Base-by-base conservation (phyloP, 2,329 filamentous ascomycete genomes). In the Onygenales sp. region DNA sequence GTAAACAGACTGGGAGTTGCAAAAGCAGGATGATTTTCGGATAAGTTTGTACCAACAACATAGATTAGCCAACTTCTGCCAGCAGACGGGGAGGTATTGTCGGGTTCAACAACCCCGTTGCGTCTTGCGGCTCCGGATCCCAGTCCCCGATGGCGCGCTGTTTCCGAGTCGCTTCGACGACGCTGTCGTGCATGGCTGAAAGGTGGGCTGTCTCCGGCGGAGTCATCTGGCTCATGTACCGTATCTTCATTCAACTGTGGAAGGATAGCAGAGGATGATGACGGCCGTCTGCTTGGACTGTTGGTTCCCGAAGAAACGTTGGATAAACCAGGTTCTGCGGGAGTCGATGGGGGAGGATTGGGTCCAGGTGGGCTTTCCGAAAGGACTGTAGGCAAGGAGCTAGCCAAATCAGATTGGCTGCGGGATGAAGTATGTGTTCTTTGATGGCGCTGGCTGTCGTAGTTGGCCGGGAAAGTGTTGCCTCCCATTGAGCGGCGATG, bases 11-110 rank as follows among this genome's bases (percentile, higher is more conserved):
- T 85, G 10, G 83, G 84, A 17, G 84, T 85, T 6, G 83, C 84
- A 56, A 86, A 78, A 21, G 85, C 84, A 21, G 83, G 84, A 63
- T 86, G 83, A 58, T 85, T 84, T 60, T 86, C 83, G 1, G 84
- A 83, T 51, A 86, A 80, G 58, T 83, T 85, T 42, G 83, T 84
- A 44, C 83, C 83, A 50, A 87, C 78, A 7, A 87, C 83, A 63
- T 87, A 87, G 51, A 87, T 86, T 61, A 87, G 78, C 83, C 83
- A 87, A 66, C 82, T 86, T 58, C 83, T 73, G 52, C 80, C 81
- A 52, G 74, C 75, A 54, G 72, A 70, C 42, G 70, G 68, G 8
- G 70, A 64, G 52, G 72, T 65, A 45, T 75, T 73, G 53, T 81
- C 76, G 21, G 82, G 80, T 56, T 81, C 79, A 56, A 85, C 82